Base-by-base conservation (phyloP, 495 filamentous ascomycete species). In the Hypomontagnella submonticulosa region DNA sequence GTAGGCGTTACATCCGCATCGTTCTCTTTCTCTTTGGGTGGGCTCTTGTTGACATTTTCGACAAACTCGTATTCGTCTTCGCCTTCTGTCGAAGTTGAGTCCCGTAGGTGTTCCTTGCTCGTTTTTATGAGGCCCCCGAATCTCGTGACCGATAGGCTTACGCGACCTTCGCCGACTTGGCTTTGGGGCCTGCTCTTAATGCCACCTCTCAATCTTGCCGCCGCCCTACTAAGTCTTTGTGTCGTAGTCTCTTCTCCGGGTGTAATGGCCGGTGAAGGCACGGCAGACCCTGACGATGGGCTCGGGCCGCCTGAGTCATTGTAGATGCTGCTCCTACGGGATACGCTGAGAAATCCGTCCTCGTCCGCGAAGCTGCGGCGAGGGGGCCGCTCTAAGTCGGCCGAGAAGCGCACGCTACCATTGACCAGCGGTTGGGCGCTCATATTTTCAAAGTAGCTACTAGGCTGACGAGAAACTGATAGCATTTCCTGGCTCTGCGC, bases 131-230 rank as follows among this genome's bases (percentile, higher is more conserved):
- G 82, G 1, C 83, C 84, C 20, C 83, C 80, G 42, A 93, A 79
- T 42, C 88, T 83, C 13, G 87, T 84, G 38, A 93, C 84, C 0
- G 88, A 87, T n/a, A 83, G 65, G 66, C 88, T 87, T 23, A 91
- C 81, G 50, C 89, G 76, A 37, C 81, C 87, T 47, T 93, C 90
- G 18, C 89, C 88, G 5, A 81, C 78, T 61, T 90, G 87, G 65
- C 89, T 91, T 16, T 78, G 82, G 3, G 90, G 85, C 56, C 90
- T 85, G 65, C 89, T 91, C 64, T 84, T 88, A 48, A 76, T 83
- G 6, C 78, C 79, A 40, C 82, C 77, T 61, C 80, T 81, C 33
- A 83, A 80, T 43, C 82, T 85, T 11, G 88, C 87, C 7, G 84
- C 82, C 6, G 87, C 84, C 5, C 89, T 81, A 30, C 87, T 88